Percentiles rank a stretch among this genome's conserved stretches.
Evolutionary conservation across 1,284 basidiomycete genomes (phyloP).

Genomic region (Vanrija pseudolonga): DNA sequence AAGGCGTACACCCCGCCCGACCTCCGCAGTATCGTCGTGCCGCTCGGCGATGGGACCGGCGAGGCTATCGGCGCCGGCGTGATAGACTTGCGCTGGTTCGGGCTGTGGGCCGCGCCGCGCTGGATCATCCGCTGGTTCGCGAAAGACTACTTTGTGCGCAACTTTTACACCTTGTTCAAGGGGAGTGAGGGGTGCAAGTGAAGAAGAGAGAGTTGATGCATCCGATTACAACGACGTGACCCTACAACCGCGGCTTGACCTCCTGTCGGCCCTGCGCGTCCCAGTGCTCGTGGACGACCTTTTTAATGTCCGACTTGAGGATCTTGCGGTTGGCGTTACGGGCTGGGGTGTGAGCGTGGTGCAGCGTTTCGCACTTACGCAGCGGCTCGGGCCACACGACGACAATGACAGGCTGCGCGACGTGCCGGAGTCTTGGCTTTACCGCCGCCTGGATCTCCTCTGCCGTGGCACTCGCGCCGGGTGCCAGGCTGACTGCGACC

Average conservation of each 20-base stretch:
- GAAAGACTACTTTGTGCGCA: conserved; percentile 3
- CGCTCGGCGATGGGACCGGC: conserved; percentile 6
- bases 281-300: conserved; percentile 11
- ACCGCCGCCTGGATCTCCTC: conserved; percentile 2
- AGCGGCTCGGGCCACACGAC: conserved; percentile 3
- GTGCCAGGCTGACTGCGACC: conserved; percentile 27
- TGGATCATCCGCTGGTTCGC: conserved; percentile 11
- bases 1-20: background rate
- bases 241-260: background rate
- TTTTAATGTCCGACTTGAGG: conserved; percentile 16
- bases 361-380: no score
- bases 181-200: background rate
- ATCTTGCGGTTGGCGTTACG: conserved; percentile 21
- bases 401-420: conserved; percentile 9
- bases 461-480: conserved; percentile 5
- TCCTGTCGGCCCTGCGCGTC: conserved; percentile 1
- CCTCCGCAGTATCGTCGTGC: background rate
- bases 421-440: conserved; percentile 3
- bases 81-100: conserved; percentile 2
- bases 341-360: background rate
- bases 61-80: conserved; percentile 6
- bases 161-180: background rate
- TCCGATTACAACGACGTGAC: no score
- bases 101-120: conserved; percentile 2
- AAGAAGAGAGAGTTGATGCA: no score